Evolutionary conservation across 306 rosid species (phyloP), one percentile per base, ranked within the genome.

Genomic region (Vigna mungo): DNA sequence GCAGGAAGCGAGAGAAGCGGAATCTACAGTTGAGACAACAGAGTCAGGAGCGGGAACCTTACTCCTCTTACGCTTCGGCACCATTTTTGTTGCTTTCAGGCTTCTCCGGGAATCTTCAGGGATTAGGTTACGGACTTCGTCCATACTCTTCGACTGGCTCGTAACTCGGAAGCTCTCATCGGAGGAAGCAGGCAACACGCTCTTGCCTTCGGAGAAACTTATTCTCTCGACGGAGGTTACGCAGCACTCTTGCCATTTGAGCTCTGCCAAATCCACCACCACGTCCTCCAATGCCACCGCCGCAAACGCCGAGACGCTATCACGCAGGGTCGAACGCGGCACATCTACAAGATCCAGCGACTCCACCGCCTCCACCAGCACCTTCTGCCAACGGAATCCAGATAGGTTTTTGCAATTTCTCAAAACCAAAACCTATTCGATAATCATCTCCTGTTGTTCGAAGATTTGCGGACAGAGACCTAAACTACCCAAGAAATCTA

Each of bases 241-340:
- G 81, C 92, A 86, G 82, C 98, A 93, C 79, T 93, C 98, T 30
- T 87, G 90, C 97, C 97, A 93, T 36, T 84, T 74, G 27, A 93
- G 90, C 52, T 80, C 80, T 30, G 47, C 17, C 61, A 93, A 97
- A 81, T 93, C 98, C 0, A 77, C 71, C 59, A 84, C 65, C 14
- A 71, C 85, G 15, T 86, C 93, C 60, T 91, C 91, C 17, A 88
- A 23, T 7, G 87, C 25, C 49, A 80, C 70, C 5, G 54, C 53
- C 1, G 78, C 88, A 9, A 76, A 54, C 18, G 88, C 84, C 1
- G 93, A 86, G 62, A 90, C 54, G 68, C 30, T 78, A 56, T 86
- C 80, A 37, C 44, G 11, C 63, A 92, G 90, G 2, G 98, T 90
- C 0, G 97, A 92, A 41, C 98, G 92, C 25, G 81, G 62, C 23